phyloP scores from a whole-genome alignment of 2,329 filamentous ascomycete species.

The Clarireedia hainanense region DNA sequence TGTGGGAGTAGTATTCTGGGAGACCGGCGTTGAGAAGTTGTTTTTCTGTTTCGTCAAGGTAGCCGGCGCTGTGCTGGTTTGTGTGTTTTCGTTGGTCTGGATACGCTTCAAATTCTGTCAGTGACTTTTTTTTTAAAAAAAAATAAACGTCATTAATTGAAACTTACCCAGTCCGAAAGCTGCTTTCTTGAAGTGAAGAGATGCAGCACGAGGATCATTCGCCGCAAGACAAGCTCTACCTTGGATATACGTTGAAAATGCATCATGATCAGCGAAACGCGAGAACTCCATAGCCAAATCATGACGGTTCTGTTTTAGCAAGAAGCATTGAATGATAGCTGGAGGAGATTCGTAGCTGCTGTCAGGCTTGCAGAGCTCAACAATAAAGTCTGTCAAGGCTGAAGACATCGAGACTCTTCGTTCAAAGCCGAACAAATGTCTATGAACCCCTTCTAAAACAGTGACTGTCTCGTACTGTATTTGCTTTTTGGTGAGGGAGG shows the following conservation, averaged over 20 bases:
- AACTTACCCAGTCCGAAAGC: conserved; percentile 73
- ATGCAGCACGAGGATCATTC: conserved; percentile 65
- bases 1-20: conserved; percentile 78
- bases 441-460: conserved; percentile 50
- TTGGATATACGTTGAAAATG: conserved; percentile 73
- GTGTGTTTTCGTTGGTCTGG: conserved; percentile 17
- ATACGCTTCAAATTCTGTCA: conserved; percentile 18
- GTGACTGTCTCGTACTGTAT: conserved; percentile 44
- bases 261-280: conserved; percentile 47
- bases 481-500: conserved; percentile 32
- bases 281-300: conserved; percentile 52
- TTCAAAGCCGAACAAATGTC: conserved; percentile 56
- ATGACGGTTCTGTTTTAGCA: conserved; percentile 50
- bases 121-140: conserved; percentile 4
- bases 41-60: conserved; percentile 72
- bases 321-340: conserved; percentile 52
- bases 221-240: conserved; percentile 69
- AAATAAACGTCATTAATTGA: too few species aligned
- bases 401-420: conserved; percentile 43
- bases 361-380: conserved; percentile 55
- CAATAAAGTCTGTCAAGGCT: conserved; percentile 58
- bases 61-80: conserved; percentile 50
- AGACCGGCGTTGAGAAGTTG: conserved; percentile 62
- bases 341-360: conserved; percentile 59
- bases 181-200: conserved; percentile 71